These are phyloP conservation scores for Cucumis sativus DNA, from an alignment of 306 rosid species.

Conservation along the genomic window Cucumber_9930_V3 NC_026659.2:24967501-24968000, in stretches of 20 bases:
- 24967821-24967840: conserved; percentile 64
- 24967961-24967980: conserved; percentile 83
- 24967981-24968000: conserved; percentile 5
- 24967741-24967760: conserved; percentile 81
- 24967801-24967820: conserved; percentile 53
- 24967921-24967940: conserved; percentile 58
- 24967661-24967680: not conserved
- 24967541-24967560: not conserved
- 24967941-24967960: conserved; percentile 95
- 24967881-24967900: conserved; percentile 63
- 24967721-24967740: conserved; percentile 43
- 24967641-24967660: not conserved
- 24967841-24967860: conserved; percentile 81
- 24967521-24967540: not conserved
- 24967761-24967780: conserved; percentile 89
- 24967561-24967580: not conserved
- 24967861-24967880: conserved; percentile 79
- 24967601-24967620: not conserved
- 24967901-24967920: conserved; percentile 46
- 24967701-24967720: not conserved
- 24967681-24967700: not conserved
- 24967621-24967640: not conserved
- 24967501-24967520: not conserved
- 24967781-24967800: conserved; percentile 67
- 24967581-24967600: not conserved